Conservation (phyloP, 371 early-diverging fungal genomes). For the Mortierella sp. region DNA sequence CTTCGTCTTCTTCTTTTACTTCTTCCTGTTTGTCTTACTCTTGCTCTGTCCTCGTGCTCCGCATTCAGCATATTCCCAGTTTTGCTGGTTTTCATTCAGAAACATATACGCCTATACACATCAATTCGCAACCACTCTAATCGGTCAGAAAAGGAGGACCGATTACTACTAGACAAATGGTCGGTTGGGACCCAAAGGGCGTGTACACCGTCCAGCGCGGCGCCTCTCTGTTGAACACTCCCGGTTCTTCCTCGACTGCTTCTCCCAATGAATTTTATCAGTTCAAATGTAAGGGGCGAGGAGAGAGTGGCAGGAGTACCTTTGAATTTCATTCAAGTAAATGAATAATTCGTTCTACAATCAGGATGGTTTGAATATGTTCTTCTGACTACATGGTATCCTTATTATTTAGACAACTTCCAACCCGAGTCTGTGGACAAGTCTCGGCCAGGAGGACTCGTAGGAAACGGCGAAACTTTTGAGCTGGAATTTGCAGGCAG, state of each 20-base stretch:
- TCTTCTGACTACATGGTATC: too few species aligned
- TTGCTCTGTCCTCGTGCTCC: background rate
- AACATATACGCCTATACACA: too few species aligned
- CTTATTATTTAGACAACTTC: constrained; percentile 41
- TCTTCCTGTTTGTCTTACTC: too few species aligned
- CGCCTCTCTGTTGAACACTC: constrained; percentile 6
- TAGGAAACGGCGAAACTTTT: constrained; percentile 49
- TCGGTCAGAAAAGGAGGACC: background rate
- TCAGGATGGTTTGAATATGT: too few species aligned
- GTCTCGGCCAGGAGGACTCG: constrained; percentile 40
- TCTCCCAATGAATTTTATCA: constrained; percentile 30
- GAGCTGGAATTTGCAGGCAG: constrained; percentile 50
- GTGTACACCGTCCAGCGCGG: constrained; percentile 35
- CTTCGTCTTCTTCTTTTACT: background rate
- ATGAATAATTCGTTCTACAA: too few species aligned
- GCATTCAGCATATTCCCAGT: too few species aligned
- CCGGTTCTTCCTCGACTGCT: constrained; percentile 3
- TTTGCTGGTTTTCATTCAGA: too few species aligned
- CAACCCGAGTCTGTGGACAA: constrained; percentile 54
- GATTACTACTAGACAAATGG: constrained; percentile 12
- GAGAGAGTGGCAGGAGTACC: too few species aligned
- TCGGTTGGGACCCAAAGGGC: constrained; percentile 43
- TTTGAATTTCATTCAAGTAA: too few species aligned
- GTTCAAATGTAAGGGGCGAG: constrained; percentile 46
- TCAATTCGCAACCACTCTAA: too few species aligned